Evolutionary conservation across 352 stramenopile species (phyloP).

Genomic region (Vaucheria bursata): DNA sequence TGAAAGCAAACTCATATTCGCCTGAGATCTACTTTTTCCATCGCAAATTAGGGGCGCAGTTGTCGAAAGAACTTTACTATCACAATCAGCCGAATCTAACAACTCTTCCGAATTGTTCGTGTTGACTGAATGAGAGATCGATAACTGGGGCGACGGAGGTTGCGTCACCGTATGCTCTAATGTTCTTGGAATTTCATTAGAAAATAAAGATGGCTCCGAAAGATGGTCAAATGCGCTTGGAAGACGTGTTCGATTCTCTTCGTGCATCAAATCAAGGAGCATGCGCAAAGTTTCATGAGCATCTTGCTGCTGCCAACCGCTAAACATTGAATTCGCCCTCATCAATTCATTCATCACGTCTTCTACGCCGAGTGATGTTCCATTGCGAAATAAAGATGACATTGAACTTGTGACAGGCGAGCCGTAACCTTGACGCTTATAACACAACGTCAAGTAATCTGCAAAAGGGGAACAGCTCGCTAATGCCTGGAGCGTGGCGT

Average conservation of each 20-base stretch:
- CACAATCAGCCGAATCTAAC: too few species aligned
- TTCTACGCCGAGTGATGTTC: neutral
- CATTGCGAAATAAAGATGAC: neutral
- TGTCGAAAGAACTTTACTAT: too few species aligned
- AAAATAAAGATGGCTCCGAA: too few species aligned
- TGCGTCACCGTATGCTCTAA: too few species aligned
- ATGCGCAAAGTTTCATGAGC: slow-evolving; percentile 29
- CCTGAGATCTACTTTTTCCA: too few species aligned
- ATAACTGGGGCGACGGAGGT: too few species aligned
- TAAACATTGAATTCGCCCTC: slow-evolving; percentile 28
- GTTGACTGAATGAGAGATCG: too few species aligned
- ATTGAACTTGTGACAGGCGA: neutral
- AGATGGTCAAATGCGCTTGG: neutral
- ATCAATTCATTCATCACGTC: slow-evolving; percentile 7
- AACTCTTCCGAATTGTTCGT: too few species aligned
- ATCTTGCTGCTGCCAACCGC: slow-evolving; percentile 31
- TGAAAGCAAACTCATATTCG: too few species aligned
- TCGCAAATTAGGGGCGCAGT: too few species aligned
- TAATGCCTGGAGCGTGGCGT: slow-evolving; percentile 63
- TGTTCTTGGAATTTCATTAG: too few species aligned
- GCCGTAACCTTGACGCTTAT: too few species aligned
- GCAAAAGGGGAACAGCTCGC: neutral
- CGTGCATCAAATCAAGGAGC: slow-evolving; percentile 30
- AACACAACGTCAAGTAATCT: neutral
- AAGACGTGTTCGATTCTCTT: slow-evolving; percentile 8